Evolutionary conservation across 257 asterid genomes (phyloP), one percentile per base, ranked within the genome.

Genomic region (Leonotis leonurus): DNA sequence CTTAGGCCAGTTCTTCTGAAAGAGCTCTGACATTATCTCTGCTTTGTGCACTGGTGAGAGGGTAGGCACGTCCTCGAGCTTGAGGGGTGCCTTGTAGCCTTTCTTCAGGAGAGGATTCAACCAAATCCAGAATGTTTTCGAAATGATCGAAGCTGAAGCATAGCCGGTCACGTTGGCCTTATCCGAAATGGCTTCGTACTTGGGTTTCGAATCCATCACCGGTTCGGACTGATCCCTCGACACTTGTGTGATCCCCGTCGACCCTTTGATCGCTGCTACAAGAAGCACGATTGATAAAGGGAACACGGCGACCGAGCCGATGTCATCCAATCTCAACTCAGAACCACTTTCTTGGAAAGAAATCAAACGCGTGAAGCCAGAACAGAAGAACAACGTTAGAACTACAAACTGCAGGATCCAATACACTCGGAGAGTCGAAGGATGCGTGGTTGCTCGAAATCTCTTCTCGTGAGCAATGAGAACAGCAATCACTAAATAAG

Each of bases 111-210:
- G 77, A 27, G 97, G 97, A 69, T 93, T 85, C 83, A 93, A 60
- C 99, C 99, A 93, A 27, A 86, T 10, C 97, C 95, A 93, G 56
- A 93, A 89, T 0, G 88, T 72, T 70, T 77, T 83, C 0, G 97
- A 87, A 5, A 87, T 2, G 10, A 89, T 2, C 11, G 99, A 89
- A 6, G 96, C 99, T 0, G 95, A 78, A 65, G 94, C 91, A 65
- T 45, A 93, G 27, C 85, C 83, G n/a, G 80, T 83, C 41, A 79
- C 83, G 9, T 62, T 71, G 4, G 91, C 70, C 58, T 81, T 73
- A 7, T 81, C 89, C 57, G 48, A 33, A 58, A 72, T 63, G 7
- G 81, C 65, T 36, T 84, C 88, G 5, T 60, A 62, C 33, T 50
- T 69, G 17, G 36, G 20, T 44, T 76, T 81, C 11, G 50, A 54